A percentile compares a stretch with the other conserved stretches of the same genome.
Conservation (phyloP, 208 protist genomes). For the Acanthamoeba castellanii region DNA sequence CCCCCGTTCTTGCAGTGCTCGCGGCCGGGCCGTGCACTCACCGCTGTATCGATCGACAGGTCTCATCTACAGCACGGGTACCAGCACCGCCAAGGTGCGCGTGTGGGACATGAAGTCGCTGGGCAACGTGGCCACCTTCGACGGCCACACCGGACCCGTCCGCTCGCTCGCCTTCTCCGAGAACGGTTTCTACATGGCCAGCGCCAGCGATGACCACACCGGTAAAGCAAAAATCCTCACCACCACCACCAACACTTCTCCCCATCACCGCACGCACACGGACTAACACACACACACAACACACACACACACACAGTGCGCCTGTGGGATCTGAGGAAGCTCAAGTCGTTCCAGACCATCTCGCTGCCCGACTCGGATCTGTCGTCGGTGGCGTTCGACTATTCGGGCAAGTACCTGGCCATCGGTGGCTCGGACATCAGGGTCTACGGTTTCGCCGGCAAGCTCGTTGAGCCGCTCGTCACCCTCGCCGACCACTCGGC, state of each 20-base stretch:
- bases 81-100: slow-evolving; percentile 81
- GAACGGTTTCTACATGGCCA: slow-evolving; percentile 92
- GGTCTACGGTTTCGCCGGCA: slow-evolving; percentile 37
- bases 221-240: slow-evolving; percentile 70
- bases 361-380: background rate
- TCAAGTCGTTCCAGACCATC: slow-evolving; percentile 88
- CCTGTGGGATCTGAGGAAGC: slow-evolving; percentile 97
- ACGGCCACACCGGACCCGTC: slow-evolving; percentile 85
- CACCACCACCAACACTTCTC: background rate
- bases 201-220: slow-evolving; percentile 88
- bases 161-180: slow-evolving; percentile 90
- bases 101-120: slow-evolving; percentile 94
- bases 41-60: slow-evolving; percentile 81
- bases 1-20: background rate
- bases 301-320: slow-evolving; percentile 30
- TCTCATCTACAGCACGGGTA: slow-evolving; percentile 88
- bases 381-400: slow-evolving; percentile 80
- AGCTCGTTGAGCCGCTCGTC: slow-evolving; percentile 1
- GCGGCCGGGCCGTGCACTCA: slow-evolving; percentile 88
- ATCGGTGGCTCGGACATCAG: slow-evolving; percentile 79
- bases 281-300: background rate
- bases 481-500: slow-evolving; percentile 57
- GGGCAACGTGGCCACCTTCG: slow-evolving; percentile 90
- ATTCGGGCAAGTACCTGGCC: slow-evolving; percentile 83
- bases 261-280: background rate